These are phyloP conservation scores for Saprolegnia diclina DNA, from an alignment of 352 stramenopile species.

Conservation along the genomic window DNA sequence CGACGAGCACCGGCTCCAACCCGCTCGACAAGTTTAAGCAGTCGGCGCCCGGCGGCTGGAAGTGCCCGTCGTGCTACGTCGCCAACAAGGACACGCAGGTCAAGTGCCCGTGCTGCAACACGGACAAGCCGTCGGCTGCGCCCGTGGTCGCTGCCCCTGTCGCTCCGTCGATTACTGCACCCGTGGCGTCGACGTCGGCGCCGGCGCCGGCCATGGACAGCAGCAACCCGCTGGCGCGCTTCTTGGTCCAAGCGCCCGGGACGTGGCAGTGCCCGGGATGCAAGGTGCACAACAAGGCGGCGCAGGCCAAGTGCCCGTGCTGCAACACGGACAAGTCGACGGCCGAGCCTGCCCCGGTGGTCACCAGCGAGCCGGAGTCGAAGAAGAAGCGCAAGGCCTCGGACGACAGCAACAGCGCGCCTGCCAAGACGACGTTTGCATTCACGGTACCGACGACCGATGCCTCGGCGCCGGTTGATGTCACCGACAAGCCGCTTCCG, in stretches of 20 bases:
- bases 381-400: constrained; percentile 27
- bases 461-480: background rate
- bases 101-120: constrained; percentile 4
- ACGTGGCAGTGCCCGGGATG: constrained; percentile 18
- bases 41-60: background rate
- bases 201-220: background rate
- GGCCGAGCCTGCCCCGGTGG: background rate
- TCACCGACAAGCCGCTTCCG: background rate
- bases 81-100: constrained; percentile 20
- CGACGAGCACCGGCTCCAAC: background rate
- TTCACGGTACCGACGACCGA: background rate
- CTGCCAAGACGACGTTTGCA: background rate
- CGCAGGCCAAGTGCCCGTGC: constrained; percentile 19
- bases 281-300: constrained; percentile 12
- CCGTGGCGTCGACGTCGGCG: background rate
- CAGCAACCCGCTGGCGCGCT: constrained; percentile 12
- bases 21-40: constrained; percentile 2
- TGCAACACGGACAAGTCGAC: constrained; percentile 6
- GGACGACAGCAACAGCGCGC: background rate
- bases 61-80: constrained; percentile 22
- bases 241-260: background rate
- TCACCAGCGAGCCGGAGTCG: constrained; percentile 43
- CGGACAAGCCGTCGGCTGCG: constrained; percentile 6
- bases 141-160: constrained; percentile 16
- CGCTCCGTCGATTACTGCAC: constrained; percentile 16